Base-by-base conservation (phyloP, 139 green algal genomes). In the Mesostigma viride region DNA sequence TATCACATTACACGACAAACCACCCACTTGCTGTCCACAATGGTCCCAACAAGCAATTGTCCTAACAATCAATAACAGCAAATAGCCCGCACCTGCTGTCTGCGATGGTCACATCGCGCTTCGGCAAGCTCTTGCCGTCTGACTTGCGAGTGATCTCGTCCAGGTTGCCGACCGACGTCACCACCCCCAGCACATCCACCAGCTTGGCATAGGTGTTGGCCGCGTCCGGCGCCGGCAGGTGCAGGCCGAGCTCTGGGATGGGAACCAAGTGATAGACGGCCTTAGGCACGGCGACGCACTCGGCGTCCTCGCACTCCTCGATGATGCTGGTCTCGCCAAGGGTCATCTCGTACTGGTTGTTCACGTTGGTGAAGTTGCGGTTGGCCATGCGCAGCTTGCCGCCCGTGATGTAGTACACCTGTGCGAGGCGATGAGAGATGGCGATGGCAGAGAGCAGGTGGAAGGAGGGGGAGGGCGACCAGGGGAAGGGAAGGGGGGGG, bases 281-380 rank as follows among this genome's bases (percentile, higher is more conserved):
- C 14, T 53, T 17, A 53, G 40, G 40, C 17, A 53, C 14, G 34
- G 2, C 53, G 20, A 46, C 11, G 22, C 5, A 35, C 24, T 56
- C 48, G 2, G 17, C 48, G 35, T 77, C 71, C 3, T 74, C 56
- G 46, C 71, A 74, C 20, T 31, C 27, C 45, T 75, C 72, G 2
- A 79, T 26, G 26, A 56, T 51, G 3, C 67, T 69, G 26, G 22
- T 32, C 35, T 76, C 77, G 57, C 95, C 88, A 57, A 97, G 74
- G n/a, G 72, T 79, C 62, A 97, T 91, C 79, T 97, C 91, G 76
- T 87, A 95, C 32, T 94, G 80, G 65, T 94, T 88, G 33, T 79
- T 84, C 28, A 87, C 86, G 61, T 83, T 67, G 72, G 88, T 88
- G 79, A 79, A 95, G 4, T 83, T 70, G 47, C 77, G 76, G 63